Conservation (phyloP, 129 eudicot genomes). For the Silybum marianum region DNA sequence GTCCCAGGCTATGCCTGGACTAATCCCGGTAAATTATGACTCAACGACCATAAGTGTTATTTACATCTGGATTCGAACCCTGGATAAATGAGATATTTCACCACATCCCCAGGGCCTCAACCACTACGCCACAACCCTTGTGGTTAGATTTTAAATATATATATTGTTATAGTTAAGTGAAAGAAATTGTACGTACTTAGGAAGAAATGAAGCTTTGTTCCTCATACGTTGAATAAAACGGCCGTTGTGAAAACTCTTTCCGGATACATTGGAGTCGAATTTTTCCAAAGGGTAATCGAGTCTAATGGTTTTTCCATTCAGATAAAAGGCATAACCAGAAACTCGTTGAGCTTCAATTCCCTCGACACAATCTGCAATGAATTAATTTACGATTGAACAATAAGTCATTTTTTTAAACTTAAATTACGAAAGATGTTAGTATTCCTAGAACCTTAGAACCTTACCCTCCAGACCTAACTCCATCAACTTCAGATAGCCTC, state of each 20-base stretch:
- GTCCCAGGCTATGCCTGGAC: too few relatives aligned
- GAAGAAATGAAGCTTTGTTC: slow-evolving; percentile 59
- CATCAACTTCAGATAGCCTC: slow-evolving; percentile 51
- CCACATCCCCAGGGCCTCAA: too few relatives aligned
- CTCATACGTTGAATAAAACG: slow-evolving; percentile 64
- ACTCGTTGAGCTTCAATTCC: slow-evolving; percentile 63
- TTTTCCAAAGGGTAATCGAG: slow-evolving; percentile 56
- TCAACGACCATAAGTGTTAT: too few relatives aligned
- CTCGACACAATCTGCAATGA: slow-evolving; percentile 52
- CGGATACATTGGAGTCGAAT: slow-evolving; percentile 39
- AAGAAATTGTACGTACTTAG: slow-evolving; percentile 45
- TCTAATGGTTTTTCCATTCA: slow-evolving; percentile 48
- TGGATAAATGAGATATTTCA: too few relatives aligned
- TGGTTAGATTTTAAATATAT: too few relatives aligned
- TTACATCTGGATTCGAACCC: too few relatives aligned
- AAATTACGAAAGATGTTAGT: not conserved
- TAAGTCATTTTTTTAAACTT: not conserved
- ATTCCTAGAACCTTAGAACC: not conserved
- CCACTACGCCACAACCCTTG: too few relatives aligned
- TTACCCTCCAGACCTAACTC: slow-evolving; percentile 63
- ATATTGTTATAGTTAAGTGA: too few relatives aligned
- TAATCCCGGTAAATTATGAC: too few relatives aligned
- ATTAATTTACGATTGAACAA: not conserved
- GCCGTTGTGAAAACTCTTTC: slow-evolving; percentile 66
- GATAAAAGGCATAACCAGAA: slow-evolving; percentile 54